Conservation (phyloP, 1,284 basidiomycete species). For the Boletus semigastroideus region DNA sequence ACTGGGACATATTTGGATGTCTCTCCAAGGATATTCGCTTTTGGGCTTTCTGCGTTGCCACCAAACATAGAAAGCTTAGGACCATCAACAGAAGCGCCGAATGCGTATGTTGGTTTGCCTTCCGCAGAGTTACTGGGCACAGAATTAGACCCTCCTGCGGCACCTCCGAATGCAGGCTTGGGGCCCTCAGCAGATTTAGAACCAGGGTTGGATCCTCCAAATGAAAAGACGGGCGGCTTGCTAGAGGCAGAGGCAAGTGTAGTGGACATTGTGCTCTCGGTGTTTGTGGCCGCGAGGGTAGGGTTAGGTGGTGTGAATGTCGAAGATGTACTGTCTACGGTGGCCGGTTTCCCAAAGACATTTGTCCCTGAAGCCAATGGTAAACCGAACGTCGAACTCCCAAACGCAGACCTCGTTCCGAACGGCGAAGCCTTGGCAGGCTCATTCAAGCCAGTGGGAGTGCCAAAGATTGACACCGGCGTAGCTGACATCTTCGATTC, state of each 20-base stretch:
- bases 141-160: not conserved
- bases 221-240: slow-evolving; percentile 18
- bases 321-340: slow-evolving; percentile 1
- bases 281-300: slow-evolving; percentile 1
- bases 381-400: slow-evolving; percentile 9
- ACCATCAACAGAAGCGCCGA: slow-evolving; percentile 9
- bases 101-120: slow-evolving; percentile 22
- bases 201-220: slow-evolving; percentile 17
- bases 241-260: slow-evolving; percentile 8
- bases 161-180: slow-evolving; percentile 18
- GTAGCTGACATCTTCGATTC: slow-evolving; percentile 18
- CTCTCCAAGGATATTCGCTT: slow-evolving; percentile 12
- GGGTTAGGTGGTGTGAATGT: slow-evolving; percentile 11
- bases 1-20: slow-evolving; percentile 5
- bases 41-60: slow-evolving; percentile 10
- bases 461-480: slow-evolving; percentile 15
- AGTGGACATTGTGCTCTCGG: slow-evolving; percentile 10
- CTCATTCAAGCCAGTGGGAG: slow-evolving; percentile 12
- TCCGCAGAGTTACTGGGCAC: slow-evolving; percentile 4
- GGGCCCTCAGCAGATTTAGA: slow-evolving; percentile 20
- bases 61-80: slow-evolving; percentile 13
- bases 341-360: slow-evolving; percentile 13
- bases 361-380: slow-evolving; percentile 4
- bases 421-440: slow-evolving; percentile 16
- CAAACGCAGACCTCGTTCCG: slow-evolving; percentile 17